These are phyloP conservation scores for Mycena galopus DNA, from an alignment of 768 basidiomycete genomes.

Conservation along the genomic window DNA sequence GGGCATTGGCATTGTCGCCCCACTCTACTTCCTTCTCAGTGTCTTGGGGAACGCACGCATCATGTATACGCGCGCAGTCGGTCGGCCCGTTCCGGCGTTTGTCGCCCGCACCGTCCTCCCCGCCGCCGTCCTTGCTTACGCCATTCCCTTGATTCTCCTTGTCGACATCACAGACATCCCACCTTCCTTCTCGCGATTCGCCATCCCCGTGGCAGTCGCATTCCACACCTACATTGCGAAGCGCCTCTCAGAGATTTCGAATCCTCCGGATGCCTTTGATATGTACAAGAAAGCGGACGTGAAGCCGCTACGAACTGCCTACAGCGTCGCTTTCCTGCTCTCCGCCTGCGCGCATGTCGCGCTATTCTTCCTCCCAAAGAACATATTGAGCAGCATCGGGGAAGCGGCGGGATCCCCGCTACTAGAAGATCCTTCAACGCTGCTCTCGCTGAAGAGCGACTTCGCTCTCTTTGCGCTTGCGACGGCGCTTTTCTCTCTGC, in stretches of 20 bases:
- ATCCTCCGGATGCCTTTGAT: conserved; percentile 1
- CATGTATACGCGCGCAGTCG: conserved; percentile 5
- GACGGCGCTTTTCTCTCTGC: background rate
- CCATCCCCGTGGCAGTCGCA: background rate
- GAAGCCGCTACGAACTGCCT: background rate
- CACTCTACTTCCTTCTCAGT: conserved; percentile 14
- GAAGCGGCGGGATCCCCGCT: background rate
- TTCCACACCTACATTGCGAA: conserved; percentile 1
- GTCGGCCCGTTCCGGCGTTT: background rate
- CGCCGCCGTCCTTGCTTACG: background rate
- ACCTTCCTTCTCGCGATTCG: background rate
- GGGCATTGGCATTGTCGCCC: background rate
- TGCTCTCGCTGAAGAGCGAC: background rate
- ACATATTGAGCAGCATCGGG: background rate
- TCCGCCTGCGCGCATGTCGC: background rate
- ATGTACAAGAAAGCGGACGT: conserved; percentile 14
- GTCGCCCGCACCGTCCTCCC: conserved; percentile 3
- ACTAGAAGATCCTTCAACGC: background rate
- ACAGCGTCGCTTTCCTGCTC: background rate
- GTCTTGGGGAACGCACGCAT: background rate
- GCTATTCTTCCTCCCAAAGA: background rate
- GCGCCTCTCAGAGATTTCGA: background rate
- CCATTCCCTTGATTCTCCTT: background rate
- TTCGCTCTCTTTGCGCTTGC: background rate
- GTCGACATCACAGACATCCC: background rate